Percentiles rank a stretch among this genome's conserved stretches.
phyloP scores from a whole-genome alignment of 192 early-diverging fungal genomes.

The Thoreauomyces humboldtii region DNA sequence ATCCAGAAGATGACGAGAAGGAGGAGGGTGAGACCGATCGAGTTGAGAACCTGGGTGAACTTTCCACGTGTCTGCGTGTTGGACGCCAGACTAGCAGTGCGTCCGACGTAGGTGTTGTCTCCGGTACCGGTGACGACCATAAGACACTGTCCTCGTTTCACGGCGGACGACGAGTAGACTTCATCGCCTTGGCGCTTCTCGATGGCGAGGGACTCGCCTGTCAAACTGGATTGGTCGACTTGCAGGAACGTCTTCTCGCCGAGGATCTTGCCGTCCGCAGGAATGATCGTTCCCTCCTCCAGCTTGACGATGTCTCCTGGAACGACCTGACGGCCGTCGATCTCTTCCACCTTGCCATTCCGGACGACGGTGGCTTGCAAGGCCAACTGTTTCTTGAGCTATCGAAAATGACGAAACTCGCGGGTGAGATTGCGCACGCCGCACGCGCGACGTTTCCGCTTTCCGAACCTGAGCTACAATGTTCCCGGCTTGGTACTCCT shows the following conservation, averaged over 20 bases:
- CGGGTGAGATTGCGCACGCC: too few species aligned
- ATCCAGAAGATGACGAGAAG: slow-evolving; percentile 72
- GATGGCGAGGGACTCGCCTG: slow-evolving; percentile 91
- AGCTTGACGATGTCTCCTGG: slow-evolving; percentile 90
- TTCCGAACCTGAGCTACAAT: slow-evolving; percentile 22
- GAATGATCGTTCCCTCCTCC: slow-evolving; percentile 86
- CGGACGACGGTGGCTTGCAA: slow-evolving; percentile 32
- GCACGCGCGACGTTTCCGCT: too few species aligned
- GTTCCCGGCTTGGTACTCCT: slow-evolving; percentile 24
- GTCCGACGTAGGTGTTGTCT: slow-evolving; percentile 90
- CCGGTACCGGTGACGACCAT: slow-evolving; percentile 92
- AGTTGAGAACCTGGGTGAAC: neutral
- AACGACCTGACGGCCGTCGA: slow-evolving; percentile 33
- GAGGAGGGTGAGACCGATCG: neutral
- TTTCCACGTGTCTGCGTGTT: slow-evolving; percentile 44
- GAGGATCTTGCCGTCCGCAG: slow-evolving; percentile 60
- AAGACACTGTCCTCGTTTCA: slow-evolving; percentile 94
- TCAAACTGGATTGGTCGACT: slow-evolving; percentile 92
- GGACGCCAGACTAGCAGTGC: slow-evolving; percentile 89
- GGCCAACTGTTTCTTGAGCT: slow-evolving; percentile 52
- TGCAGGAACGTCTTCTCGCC: too few species aligned
- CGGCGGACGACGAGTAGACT: slow-evolving; percentile 89
- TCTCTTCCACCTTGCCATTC: slow-evolving; percentile 17
- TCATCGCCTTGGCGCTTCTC: slow-evolving; percentile 76
- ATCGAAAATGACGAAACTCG: too few species aligned